Evolutionary conservation across 2,329 filamentous ascomycete species (phyloP), one percentile per base, ranked within the genome.

Genomic region (Apiospora aurea): DNA sequence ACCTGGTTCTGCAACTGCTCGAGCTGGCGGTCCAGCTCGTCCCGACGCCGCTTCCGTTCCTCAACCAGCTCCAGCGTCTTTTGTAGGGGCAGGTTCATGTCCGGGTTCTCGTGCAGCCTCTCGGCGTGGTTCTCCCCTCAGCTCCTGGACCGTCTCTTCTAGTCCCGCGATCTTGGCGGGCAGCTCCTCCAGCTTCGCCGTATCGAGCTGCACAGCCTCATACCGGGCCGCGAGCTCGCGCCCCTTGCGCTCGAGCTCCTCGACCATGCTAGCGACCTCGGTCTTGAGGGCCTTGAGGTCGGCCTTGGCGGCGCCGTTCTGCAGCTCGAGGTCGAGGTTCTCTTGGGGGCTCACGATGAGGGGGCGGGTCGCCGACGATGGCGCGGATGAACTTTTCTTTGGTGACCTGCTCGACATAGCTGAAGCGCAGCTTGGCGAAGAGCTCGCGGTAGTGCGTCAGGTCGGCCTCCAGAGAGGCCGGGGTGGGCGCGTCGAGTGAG

Each of bases 311-410:
- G 86, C 87, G 21, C 94, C 85, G 73, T 94, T 91, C 71, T 88
- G 86, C 76, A 83, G 86, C 79, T 96, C 94, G 34, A 97, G 83
- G 72, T 92, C 91, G 67, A 92, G 85, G 80, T 98, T 98, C 79
- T 98, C 95, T 77, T 91, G 89, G 61, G 92, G 90, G 53, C 92
- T 92, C 72, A 97, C 93, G 66, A 98, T 92, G 21, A 95, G 87
- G 0, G 0, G 96, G 96, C 68, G 95, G 94, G 74, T 97, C 94
- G 74, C 94, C 94, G 21, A 97, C 94, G 77, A 98, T 97, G 75
- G 94, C 92, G 76, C 95, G 94, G 71, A 99, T 92, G 82, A 98
- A 98, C 79, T 97, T 97, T 82, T 99, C 96, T 83, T 98, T 99
- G 64, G 96, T 98, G 74, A 98, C 95, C 85, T 98, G 96, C 83